Conservation (phyloP, 2,329 filamentous ascomycete species). For the Oidium heveae region DNA sequence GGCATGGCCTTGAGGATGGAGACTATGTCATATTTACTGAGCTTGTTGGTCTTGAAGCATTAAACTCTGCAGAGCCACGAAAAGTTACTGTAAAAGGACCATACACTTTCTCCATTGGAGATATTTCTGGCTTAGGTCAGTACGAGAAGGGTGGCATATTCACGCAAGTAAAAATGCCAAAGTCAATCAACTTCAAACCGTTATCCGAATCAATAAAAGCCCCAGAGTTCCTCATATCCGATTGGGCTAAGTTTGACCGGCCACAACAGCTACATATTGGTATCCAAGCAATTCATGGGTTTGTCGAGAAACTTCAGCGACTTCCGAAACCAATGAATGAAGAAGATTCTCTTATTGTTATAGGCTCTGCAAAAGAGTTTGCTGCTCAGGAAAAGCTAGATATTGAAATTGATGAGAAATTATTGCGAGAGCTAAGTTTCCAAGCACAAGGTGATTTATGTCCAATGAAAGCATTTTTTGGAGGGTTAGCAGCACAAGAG, state of each 20-base stretch:
- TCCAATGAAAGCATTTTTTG: conserved; percentile 86
- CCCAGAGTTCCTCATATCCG: conserved; percentile 73
- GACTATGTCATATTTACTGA: conserved; percentile 93
- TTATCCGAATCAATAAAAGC: conserved; percentile 57
- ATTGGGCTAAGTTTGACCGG: conserved; percentile 94
- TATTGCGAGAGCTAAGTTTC: conserved; percentile 80
- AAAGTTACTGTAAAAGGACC: conserved; percentile 89
- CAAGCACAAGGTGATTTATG: conserved; percentile 79
- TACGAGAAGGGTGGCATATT: conserved; percentile 79
- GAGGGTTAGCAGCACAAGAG: conserved; percentile 80
- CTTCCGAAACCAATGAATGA: conserved; percentile 68
- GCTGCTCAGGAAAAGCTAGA: conserved; percentile 51
- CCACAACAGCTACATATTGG: conserved; percentile 79
- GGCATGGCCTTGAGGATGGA: conserved; percentile 86
- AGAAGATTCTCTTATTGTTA: conserved; percentile 52
- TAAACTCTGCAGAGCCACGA: conserved; percentile 64
- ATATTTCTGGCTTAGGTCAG: conserved; percentile 63
- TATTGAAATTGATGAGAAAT: conserved; percentile 70
- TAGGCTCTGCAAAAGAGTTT: conserved; percentile 51
- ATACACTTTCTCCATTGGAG: conserved; percentile 92
- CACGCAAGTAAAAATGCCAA: conserved; percentile 96
- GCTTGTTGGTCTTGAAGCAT: conserved; percentile 66
- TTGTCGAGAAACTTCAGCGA: conserved; percentile 47
- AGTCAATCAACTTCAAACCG: conserved; percentile 68
- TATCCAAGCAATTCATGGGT: conserved; percentile 77